These are phyloP conservation scores for Lactarius psammicola DNA, from an alignment of 768 basidiomycete genomes.

Conservation along the genomic window DNA sequence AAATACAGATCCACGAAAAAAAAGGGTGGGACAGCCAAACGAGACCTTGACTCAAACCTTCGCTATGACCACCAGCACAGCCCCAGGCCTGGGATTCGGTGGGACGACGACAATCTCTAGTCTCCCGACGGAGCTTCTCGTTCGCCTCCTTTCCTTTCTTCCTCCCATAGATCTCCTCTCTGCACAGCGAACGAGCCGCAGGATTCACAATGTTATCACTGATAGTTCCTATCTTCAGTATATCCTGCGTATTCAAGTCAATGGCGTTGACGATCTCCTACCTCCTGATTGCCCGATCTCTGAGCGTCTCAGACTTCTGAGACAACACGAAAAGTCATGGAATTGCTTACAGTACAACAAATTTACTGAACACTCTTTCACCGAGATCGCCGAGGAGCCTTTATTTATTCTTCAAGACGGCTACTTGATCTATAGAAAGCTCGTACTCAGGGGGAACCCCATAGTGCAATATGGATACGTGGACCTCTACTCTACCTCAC, in stretches of 20 bases:
- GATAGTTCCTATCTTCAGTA: constrained; percentile 5
- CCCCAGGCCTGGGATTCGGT: background rate
- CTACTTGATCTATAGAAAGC: background rate
- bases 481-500: constrained; percentile 8
- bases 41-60: background rate
- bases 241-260: background rate
- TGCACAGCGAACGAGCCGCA: constrained; percentile 4
- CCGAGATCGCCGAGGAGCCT: too few relatives aligned
- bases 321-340: constrained; percentile 5
- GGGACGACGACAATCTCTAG: background rate
- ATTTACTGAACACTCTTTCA: background rate
- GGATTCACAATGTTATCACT: background rate
- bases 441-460: background rate
- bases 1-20: background rate
- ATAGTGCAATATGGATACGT: constrained; percentile 13
- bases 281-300: background rate
- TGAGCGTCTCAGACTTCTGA: constrained; percentile 7
- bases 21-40: background rate
- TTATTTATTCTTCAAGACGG: background rate
- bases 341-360: background rate
- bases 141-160: constrained; percentile 1
- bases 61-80: background rate
- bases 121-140: constrained; percentile 5
- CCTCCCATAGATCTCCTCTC: constrained; percentile 1
- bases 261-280: constrained; percentile 8